Conservation (phyloP, 768 basidiomycete species). For the Mycena pura region DNA sequence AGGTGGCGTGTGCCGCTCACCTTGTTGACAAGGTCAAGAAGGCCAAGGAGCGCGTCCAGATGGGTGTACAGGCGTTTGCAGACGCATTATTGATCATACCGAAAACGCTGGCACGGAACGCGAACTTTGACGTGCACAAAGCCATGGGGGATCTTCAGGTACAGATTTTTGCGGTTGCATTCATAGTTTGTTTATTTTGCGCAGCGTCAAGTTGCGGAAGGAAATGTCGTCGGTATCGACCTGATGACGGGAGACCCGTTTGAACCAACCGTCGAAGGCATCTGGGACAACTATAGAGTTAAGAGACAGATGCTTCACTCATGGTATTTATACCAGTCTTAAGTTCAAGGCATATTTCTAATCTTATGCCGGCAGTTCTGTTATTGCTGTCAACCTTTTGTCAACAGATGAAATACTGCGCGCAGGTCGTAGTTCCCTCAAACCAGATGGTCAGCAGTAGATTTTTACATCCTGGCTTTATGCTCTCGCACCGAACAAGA, state of each 20-base stretch:
- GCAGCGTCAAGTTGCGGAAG: conserved; percentile 51
- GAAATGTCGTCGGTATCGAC: conserved; percentile 91
- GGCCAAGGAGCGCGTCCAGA: conserved; percentile 94
- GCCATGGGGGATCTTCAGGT: conserved; percentile 91
- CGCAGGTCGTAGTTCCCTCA: conserved; percentile 86
- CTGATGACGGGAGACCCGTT: conserved; percentile 94
- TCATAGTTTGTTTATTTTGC: not conserved
- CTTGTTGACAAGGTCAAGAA: conserved; percentile 82
- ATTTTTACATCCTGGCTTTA: not conserved
- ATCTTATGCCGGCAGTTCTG: conserved; percentile 64
- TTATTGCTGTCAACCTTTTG: conserved; percentile 93
- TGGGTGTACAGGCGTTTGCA: conserved; percentile 97
- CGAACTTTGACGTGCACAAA: conserved; percentile 97
- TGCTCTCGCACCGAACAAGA: conserved; percentile 9
- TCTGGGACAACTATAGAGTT: conserved; percentile 99
- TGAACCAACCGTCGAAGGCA: conserved; percentile 93
- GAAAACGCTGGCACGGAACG: conserved; percentile 95
- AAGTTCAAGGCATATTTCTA: conserved; percentile 9
- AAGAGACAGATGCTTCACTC: conserved; percentile 99
- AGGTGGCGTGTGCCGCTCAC: conserved; percentile 89
- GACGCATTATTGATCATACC: conserved; percentile 95
- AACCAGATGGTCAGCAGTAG: conserved; percentile 72
- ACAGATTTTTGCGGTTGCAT: conserved; percentile 27
- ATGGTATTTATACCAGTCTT: conserved; percentile 60
- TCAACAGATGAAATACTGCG: conserved; percentile 96